These are phyloP conservation scores for Ceratocystis eucalypticola DNA, from an alignment of 2,329 filamentous ascomycete species.

Conservation along the genomic window DNA sequence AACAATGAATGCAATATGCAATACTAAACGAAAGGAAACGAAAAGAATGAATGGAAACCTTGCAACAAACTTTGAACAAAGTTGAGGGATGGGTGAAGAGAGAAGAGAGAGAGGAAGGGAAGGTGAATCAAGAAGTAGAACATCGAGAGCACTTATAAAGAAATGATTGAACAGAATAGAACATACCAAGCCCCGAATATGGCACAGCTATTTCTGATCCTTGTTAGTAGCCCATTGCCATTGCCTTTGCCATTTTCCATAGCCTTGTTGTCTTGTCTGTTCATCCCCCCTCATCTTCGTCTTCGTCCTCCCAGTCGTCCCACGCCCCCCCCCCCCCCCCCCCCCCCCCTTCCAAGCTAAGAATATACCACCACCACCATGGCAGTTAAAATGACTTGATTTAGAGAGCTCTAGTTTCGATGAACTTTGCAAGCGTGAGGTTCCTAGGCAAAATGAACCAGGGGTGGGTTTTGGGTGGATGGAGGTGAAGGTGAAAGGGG, in stretches of 20 bases:
- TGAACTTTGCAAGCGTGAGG: background rate
- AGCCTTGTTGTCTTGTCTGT: too few relatives aligned
- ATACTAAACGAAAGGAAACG: background rate
- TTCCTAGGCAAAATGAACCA: background rate
- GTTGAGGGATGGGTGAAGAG: slow-evolving; percentile 1
- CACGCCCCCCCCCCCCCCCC: too few relatives aligned
- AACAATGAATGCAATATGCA: slow-evolving; percentile 1
- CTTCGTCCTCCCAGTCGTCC: too few relatives aligned
- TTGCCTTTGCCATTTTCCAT: too few relatives aligned
- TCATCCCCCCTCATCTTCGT: too few relatives aligned
- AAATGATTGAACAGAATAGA: background rate
- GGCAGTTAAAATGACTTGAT: background rate
- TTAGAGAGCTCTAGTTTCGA: background rate
- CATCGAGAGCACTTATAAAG: background rate
- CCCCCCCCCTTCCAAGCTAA: background rate
- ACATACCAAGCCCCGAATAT: background rate
- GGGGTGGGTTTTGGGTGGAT: background rate
- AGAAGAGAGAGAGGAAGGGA: background rate
- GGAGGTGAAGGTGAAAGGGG: background rate
- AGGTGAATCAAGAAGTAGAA: background rate
- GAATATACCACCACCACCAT: background rate
- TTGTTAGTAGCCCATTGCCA: too few relatives aligned
- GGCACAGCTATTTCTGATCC: background rate
- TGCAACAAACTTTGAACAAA: background rate
- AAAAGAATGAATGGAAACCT: background rate